These are phyloP conservation scores for Sordaria brevicollis DNA, from an alignment of 495 filamentous ascomycete genomes.

Conservation along the genomic window DNA sequence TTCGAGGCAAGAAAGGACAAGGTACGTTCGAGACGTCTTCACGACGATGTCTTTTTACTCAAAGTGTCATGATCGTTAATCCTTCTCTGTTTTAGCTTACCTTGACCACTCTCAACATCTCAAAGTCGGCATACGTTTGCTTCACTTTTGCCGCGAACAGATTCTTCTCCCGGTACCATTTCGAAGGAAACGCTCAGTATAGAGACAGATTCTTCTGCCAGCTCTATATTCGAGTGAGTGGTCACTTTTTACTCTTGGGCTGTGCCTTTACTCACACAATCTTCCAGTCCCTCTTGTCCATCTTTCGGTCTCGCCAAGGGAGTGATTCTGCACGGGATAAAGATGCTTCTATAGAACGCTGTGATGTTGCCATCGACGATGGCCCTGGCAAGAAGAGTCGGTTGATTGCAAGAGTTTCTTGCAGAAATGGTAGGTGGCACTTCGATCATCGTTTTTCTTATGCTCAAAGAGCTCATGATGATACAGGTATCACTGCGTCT, in stretches of 20 bases:
- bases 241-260: background rate
- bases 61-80: background rate
- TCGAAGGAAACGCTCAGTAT: constrained; percentile 34
- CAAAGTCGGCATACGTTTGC: constrained; percentile 84
- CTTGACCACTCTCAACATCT: constrained; percentile 78
- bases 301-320: constrained; percentile 33
- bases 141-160: constrained; percentile 58
- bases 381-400: constrained; percentile 65
- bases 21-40: constrained; percentile 32
- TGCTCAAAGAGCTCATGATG: background rate
- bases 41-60: background rate
- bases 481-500: constrained; percentile 72
- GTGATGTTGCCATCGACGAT: constrained; percentile 77
- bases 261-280: constrained; percentile 5
- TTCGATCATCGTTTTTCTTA: background rate
- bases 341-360: constrained; percentile 72
- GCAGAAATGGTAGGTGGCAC: constrained; percentile 59
- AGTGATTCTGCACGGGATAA: constrained; percentile 27
- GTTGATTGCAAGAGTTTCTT: constrained; percentile 71
- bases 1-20: constrained; percentile 71
- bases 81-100: constrained; percentile 45
- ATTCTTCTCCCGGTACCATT: constrained; percentile 81
- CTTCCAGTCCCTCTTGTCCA: constrained; percentile 31
- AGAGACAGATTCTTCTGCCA: constrained; percentile 41
- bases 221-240: constrained; percentile 33